These are phyloP conservation scores for Stramenopiles sp. DNA, from an alignment of 352 stramenopile species.

Conservation along the genomic window DNA sequence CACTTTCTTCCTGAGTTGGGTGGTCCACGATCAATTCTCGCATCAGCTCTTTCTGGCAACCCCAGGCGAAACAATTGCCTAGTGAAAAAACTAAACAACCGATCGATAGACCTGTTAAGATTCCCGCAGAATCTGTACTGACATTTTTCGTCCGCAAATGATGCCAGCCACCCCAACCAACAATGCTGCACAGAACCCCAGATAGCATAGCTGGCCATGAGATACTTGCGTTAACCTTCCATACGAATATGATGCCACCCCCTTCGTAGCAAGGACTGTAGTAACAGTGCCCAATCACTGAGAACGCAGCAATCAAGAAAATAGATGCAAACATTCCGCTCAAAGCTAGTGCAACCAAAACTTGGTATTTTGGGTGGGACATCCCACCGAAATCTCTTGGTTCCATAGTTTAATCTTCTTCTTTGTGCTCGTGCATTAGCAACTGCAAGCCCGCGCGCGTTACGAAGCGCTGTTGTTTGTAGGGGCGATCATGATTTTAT, in stretches of 20 bases:
- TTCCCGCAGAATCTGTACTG: neutral
- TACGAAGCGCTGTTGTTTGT: too few species aligned
- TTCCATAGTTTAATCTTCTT: too few species aligned
- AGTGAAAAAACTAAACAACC: neutral
- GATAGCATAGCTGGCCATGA: neutral
- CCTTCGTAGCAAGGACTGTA: neutral
- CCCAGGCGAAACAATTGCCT: neutral
- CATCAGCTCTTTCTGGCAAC: neutral
- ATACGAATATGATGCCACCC: neutral
- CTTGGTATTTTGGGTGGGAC: neutral
- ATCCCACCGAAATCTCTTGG: neutral
- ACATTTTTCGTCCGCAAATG: neutral
- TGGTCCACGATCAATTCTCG: neutral
- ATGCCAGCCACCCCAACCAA: neutral
- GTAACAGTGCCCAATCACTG: neutral
- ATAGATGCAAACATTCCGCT: neutral
- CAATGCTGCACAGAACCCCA: neutral
- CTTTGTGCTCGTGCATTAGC: too few species aligned
- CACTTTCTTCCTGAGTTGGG: slow-evolving; percentile 1
- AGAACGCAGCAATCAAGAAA: neutral
- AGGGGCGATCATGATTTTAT: too few species aligned
- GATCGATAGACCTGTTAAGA: neutral
- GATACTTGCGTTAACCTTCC: neutral
- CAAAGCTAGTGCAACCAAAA: neutral
- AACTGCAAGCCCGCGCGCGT: too few species aligned